Conservation (phyloP, 2,329 filamentous ascomycete genomes). For the Fusarium sp. region DNA sequence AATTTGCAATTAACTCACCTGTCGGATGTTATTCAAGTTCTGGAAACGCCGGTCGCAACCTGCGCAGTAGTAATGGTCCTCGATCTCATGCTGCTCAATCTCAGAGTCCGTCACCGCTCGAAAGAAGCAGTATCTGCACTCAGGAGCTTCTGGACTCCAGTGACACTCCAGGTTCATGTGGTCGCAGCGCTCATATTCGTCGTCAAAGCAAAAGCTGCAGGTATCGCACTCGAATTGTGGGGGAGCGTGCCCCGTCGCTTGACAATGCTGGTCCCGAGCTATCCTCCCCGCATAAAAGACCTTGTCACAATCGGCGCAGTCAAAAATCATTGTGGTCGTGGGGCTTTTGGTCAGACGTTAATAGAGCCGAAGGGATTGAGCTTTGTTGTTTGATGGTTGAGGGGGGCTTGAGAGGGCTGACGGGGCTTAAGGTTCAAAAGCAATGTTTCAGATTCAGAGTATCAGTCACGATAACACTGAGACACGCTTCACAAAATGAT, state of each 20-base stretch:
- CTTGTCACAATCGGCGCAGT: constrained; percentile 51
- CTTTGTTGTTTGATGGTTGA: background rate
- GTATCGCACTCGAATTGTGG: constrained; percentile 52
- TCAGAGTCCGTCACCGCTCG: background rate
- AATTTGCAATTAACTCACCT: background rate
- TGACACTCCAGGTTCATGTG: constrained; percentile 54
- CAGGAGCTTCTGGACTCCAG: constrained; percentile 33
- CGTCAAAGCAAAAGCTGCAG: constrained; percentile 47
- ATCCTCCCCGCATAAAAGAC: constrained; percentile 42
- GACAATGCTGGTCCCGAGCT: constrained; percentile 51
- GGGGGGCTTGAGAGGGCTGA: background rate
- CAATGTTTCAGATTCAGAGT: too few species aligned
- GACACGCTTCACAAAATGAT: too few species aligned
- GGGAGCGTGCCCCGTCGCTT: constrained; percentile 45
- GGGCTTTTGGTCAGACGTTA: background rate
- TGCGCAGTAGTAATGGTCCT: constrained; percentile 53
- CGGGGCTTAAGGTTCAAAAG: too few species aligned
- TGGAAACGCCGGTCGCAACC: constrained; percentile 55
- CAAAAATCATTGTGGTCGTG: constrained; percentile 17
- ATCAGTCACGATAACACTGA: too few species aligned
- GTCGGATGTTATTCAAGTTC: constrained; percentile 42
- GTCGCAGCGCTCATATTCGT: constrained; percentile 37
- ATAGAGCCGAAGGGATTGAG: background rate
- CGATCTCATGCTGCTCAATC: constrained; percentile 49
- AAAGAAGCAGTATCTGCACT: constrained; percentile 51